These are phyloP conservation scores for Ceratocystiopsis brevicomis DNA, from an alignment of 2,329 filamentous ascomycete genomes.

Conservation along the genomic window DNA sequence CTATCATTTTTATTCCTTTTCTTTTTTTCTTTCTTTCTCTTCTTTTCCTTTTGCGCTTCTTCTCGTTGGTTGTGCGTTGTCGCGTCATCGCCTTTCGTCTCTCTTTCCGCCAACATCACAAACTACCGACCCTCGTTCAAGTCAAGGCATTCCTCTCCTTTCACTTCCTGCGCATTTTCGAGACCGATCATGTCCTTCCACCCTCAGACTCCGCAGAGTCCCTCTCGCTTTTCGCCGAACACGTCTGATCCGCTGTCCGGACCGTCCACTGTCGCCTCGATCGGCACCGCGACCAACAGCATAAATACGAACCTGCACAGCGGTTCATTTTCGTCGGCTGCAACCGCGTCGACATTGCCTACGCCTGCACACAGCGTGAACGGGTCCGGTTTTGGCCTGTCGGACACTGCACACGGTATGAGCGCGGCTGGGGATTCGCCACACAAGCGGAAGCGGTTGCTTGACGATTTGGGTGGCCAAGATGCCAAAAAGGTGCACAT, in stretches of 20 bases:
- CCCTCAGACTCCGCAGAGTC: slow-evolving; percentile 48
- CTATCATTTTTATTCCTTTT: background rate
- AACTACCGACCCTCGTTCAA: background rate
- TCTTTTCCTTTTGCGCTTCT: background rate
- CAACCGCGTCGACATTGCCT: slow-evolving; percentile 30
- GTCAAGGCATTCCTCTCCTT: background rate
- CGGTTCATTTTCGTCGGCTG: slow-evolving; percentile 28
- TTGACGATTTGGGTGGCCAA: slow-evolving; percentile 36
- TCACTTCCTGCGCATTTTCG: background rate
- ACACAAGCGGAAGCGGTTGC: slow-evolving; percentile 42
- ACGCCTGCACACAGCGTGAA: slow-evolving; percentile 46
- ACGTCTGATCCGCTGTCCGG: slow-evolving; percentile 30
- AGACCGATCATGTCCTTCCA: slow-evolving; percentile 43
- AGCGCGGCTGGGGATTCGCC: slow-evolving; percentile 32
- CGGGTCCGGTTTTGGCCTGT: slow-evolving; percentile 26
- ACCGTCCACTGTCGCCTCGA: background rate
- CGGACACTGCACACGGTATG: slow-evolving; percentile 24
- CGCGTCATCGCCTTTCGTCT: background rate
- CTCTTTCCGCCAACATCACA: too few relatives aligned
- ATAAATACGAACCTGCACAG: slow-evolving; percentile 17
- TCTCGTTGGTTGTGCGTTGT: slow-evolving; percentile 1
- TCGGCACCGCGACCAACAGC: slow-evolving; percentile 14
- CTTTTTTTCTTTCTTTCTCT: too few relatives aligned
- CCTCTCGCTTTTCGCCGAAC: slow-evolving; percentile 40
- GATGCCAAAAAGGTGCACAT: slow-evolving; percentile 43